Evolutionary conservation across 169 alveolate species (phyloP), one percentile per base, ranked within the genome.

Genomic region (Pseudocohnilembus persalinus): DNA sequence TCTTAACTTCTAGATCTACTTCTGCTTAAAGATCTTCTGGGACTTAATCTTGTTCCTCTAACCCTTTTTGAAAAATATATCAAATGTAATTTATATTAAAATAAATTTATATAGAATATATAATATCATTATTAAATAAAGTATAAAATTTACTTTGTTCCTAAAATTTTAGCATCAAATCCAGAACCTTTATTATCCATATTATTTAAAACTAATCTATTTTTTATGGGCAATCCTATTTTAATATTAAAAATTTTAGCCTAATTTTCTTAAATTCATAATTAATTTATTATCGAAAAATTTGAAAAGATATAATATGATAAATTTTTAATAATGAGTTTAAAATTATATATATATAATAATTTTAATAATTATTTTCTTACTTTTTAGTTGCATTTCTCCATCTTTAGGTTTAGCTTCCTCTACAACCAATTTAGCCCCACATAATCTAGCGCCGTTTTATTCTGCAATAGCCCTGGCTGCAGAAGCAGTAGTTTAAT

Each of bases 341-440:
- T 49, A 49, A 49, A 49, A 49, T 49, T 11, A 49, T 20, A 4
- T 49, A 49, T 49, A 4, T 49, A 49, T 11, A 11, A 49, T 20
- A 49, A 11, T 49, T 4, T 11, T 4, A 20, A 11, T 11, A 11
- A 11, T 49, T 49, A 49, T 11, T 11, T 49, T 49, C 4, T 49
- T 49, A 49, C 68, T 49, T 49, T 49, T 49, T 11, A 49, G 26
- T 49, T 49, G 20, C 20, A 49, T 11, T 49, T 49, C 82, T 33
- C 82, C 82, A 33, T 77, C 82, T 77, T 77, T 77, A 6, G 82
- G 82, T 31, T 68, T 77, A 27, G 82, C 82, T 77, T 77, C 82
- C 63, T 77, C 82, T 33, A 77, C 82, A 31, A 77, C 82, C 11
- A 77, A 31, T 33, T 77, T 77, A 27, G 82, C 33, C 30, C 82